phyloP scores from a whole-genome alignment of 768 basidiomycete species.

The Mycena leptocephala region DNA sequence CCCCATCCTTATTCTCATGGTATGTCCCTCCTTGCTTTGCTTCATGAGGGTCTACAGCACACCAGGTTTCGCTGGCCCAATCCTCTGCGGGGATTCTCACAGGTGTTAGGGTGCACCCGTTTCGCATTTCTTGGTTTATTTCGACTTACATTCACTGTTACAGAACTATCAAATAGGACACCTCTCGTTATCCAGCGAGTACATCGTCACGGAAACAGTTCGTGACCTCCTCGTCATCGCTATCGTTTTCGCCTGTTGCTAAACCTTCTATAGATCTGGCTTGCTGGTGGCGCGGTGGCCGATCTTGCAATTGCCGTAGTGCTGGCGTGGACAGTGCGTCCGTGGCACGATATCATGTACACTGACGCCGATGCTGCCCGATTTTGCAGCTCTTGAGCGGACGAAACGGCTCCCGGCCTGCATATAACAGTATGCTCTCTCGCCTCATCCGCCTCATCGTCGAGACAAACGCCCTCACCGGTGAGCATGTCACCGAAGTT shows the following conservation, averaged over 20 bases:
- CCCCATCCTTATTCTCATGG: constrained; percentile 28
- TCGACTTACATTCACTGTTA: background rate
- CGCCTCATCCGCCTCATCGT: constrained; percentile 32
- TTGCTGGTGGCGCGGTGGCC: no score
- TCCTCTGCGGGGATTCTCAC: constrained; percentile 26
- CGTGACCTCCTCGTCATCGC: background rate
- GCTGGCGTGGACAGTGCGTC: no score
- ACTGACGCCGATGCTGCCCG: background rate
- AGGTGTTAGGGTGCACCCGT: constrained; percentile 16
- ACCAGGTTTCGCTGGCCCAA: constrained; percentile 30
- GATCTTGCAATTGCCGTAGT: no score
- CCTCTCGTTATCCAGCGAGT: constrained; percentile 19
- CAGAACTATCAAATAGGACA: constrained; percentile 22
- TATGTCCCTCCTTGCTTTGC: background rate
- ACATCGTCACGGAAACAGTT: constrained; percentile 24
- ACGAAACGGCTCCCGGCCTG: background rate
- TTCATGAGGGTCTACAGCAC: background rate
- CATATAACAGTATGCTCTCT: constrained; percentile 18
- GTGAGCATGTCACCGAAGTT: constrained; percentile 19
- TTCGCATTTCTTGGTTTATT: background rate
- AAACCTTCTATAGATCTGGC: constrained; percentile 29
- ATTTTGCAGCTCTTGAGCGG: constrained; percentile 20
- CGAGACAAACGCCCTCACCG: constrained; percentile 36
- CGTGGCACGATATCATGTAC: no score
- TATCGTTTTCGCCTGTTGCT: background rate